Evolutionary conservation across 2,329 filamentous ascomycete species (phyloP).

Genomic region (Cytospora piceae): DNA sequence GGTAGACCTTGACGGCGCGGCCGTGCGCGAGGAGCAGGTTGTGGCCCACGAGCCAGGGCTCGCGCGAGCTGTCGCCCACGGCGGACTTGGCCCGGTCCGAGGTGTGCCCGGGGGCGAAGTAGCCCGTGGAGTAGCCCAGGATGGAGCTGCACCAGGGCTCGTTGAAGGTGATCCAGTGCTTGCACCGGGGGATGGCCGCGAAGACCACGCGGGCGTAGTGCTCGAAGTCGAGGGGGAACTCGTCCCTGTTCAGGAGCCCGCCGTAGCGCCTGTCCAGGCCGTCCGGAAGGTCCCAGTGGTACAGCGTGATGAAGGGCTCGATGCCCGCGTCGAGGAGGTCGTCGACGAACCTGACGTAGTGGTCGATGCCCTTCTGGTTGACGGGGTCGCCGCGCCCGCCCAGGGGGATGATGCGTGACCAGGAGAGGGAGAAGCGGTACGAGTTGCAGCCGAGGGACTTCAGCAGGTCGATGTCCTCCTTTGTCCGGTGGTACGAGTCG

Average conservation of each 20-base stretch:
- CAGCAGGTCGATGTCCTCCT: slow-evolving; percentile 76
- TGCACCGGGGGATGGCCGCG: slow-evolving; percentile 73
- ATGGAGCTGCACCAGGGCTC: slow-evolving; percentile 87
- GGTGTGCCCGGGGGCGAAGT: slow-evolving; percentile 81
- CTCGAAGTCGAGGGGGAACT: slow-evolving; percentile 82
- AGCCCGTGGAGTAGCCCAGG: slow-evolving; percentile 76
- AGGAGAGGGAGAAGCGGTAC: slow-evolving; percentile 86
- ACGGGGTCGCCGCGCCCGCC: slow-evolving; percentile 81
- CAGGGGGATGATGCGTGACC: slow-evolving; percentile 83
- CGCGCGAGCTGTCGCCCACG: slow-evolving; percentile 73
- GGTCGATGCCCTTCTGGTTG: slow-evolving; percentile 76
- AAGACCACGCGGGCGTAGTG: slow-evolving; percentile 79
- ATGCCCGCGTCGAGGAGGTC: slow-evolving; percentile 78
- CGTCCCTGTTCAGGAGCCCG: slow-evolving; percentile 76
- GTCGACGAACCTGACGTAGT: slow-evolving; percentile 80
- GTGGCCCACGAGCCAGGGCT: slow-evolving; percentile 84
- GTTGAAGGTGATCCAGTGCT: slow-evolving; percentile 90
- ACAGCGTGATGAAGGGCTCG: slow-evolving; percentile 78
- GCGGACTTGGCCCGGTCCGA: slow-evolving; percentile 73
- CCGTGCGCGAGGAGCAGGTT: slow-evolving; percentile 80
- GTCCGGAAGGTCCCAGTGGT: slow-evolving; percentile 87
- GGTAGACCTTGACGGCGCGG: slow-evolving; percentile 78
- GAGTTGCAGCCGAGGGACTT: slow-evolving; percentile 72
- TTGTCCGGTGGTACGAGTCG: slow-evolving; percentile 82
- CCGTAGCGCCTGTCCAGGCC: slow-evolving; percentile 79